Evolutionary conservation across 2,329 filamentous ascomycete genomes (phyloP).

Genomic region (Moelleriella libera): DNA sequence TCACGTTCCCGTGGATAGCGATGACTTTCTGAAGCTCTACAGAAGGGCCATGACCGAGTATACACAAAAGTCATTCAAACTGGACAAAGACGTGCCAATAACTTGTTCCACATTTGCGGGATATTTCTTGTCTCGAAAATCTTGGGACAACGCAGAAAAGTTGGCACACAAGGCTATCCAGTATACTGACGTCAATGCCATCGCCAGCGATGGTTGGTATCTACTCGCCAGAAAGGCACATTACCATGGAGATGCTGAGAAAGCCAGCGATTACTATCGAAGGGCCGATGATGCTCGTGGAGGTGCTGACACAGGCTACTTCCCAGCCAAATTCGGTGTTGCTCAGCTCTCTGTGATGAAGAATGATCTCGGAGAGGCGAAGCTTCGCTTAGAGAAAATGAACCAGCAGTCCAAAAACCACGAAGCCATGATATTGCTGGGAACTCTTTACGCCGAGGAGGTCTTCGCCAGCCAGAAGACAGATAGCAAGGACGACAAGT

Average conservation of each 20-base stretch:
- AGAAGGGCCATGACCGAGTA: slow-evolving; percentile 91
- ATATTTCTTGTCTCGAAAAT: slow-evolving; percentile 78
- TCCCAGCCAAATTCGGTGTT: slow-evolving; percentile 88
- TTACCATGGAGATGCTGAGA: slow-evolving; percentile 58
- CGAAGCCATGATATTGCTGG: slow-evolving; percentile 85
- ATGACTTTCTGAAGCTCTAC: slow-evolving; percentile 73
- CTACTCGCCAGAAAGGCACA: slow-evolving; percentile 85
- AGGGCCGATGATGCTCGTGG: slow-evolving; percentile 85
- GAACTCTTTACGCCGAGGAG: slow-evolving; percentile 87
- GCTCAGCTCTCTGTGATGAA: slow-evolving; percentile 80
- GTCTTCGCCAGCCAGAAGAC: slow-evolving; percentile 66
- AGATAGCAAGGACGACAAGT: slow-evolving; percentile 74
- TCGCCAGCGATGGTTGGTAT: slow-evolving; percentile 97
- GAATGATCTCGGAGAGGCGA: slow-evolving; percentile 79
- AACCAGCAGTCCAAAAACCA: slow-evolving; percentile 70
- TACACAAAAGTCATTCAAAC: slow-evolving; percentile 84
- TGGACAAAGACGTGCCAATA: slow-evolving; percentile 80
- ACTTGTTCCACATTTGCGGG: slow-evolving; percentile 81
- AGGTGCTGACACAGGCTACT: slow-evolving; percentile 76
- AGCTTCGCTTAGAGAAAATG: slow-evolving; percentile 88
- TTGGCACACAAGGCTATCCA: slow-evolving; percentile 89
- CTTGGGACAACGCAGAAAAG: slow-evolving; percentile 67
- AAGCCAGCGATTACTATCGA: slow-evolving; percentile 75
- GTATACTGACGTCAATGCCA: slow-evolving; percentile 87
- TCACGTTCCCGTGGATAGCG: slow-evolving; percentile 68